Evolutionary conservation across 2,329 filamentous ascomycete species (phyloP).

Genomic region (Botrytis galanthina): DNA sequence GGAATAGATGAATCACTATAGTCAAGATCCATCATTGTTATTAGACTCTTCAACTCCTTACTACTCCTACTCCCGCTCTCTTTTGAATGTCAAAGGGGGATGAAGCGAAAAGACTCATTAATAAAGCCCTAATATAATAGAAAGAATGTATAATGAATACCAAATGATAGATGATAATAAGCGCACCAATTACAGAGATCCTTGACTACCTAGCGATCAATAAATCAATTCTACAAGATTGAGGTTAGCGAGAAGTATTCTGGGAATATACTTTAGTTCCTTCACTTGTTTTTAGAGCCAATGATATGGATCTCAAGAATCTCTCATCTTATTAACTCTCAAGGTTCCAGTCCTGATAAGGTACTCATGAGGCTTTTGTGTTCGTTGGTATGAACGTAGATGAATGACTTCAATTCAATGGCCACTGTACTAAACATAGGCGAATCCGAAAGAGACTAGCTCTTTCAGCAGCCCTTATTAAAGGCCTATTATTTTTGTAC

Average conservation of each 20-base stretch:
- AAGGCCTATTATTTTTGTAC: too few species aligned
- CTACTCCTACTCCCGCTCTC: too few species aligned
- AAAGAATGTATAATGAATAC: too few species aligned
- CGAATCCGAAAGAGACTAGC: too few species aligned
- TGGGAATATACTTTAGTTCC: not conserved
- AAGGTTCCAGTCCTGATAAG: not conserved
- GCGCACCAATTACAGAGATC: not conserved
- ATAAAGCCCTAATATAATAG: not conserved
- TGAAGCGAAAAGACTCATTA: too few species aligned
- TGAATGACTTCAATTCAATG: too few species aligned
- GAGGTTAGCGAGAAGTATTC: not conserved
- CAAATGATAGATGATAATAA: not conserved
- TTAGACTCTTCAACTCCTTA: too few species aligned
- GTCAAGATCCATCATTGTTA: not conserved
- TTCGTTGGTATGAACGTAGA: not conserved
- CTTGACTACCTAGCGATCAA: rapidly evolving
- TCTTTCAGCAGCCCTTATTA: too few species aligned
- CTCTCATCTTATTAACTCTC: too few species aligned
- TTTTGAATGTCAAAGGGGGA: rapidly evolving
- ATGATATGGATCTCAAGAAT: too few species aligned
- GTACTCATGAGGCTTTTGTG: not conserved
- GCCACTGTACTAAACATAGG: too few species aligned
- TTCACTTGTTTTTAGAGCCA: not conserved
- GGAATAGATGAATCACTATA: not conserved
- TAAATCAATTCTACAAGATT: not conserved